phyloP scores from a whole-genome alignment of 768 basidiomycete genomes.

The Mycena rosella region DNA sequence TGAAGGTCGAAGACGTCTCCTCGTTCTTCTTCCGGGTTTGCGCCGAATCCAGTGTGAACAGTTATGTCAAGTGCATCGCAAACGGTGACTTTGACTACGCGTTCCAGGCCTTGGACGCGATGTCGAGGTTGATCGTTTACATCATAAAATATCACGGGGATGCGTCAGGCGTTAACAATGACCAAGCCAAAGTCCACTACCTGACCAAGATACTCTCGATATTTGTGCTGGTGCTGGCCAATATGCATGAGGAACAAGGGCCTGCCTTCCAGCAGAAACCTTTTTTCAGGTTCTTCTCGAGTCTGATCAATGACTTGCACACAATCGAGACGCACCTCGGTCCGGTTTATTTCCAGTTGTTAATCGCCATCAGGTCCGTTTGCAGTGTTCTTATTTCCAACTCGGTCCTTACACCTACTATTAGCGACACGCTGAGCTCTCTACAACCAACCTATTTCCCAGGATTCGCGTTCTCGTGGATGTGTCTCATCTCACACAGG shows the following conservation, averaged over 20 bases:
- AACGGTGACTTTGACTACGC: slow-evolving; percentile 80
- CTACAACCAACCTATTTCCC: slow-evolving; percentile 97
- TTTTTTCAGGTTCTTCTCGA: slow-evolving; percentile 98
- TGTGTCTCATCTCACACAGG: slow-evolving; percentile 95
- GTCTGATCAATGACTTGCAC: slow-evolving; percentile 92
- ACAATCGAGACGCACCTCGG: slow-evolving; percentile 88
- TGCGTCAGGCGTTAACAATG: slow-evolving; percentile 91
- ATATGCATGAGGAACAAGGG: slow-evolving; percentile 95
- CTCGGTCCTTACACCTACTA: slow-evolving; percentile 31
- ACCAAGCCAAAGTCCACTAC: slow-evolving; percentile 96
- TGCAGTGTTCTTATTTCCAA: slow-evolving; percentile 1
- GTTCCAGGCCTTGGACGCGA: slow-evolving; percentile 95
- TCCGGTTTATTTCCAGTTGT: slow-evolving; percentile 88
- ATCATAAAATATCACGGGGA: slow-evolving; percentile 99
- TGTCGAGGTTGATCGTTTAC: slow-evolving; percentile 94
- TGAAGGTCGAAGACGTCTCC: slow-evolving; percentile 95
- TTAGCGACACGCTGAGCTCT: slow-evolving; percentile 94
- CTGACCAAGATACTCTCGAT: slow-evolving; percentile 97
- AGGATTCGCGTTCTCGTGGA: slow-evolving; percentile 98
- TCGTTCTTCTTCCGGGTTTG: slow-evolving; percentile 99
- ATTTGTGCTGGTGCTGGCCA: slow-evolving; percentile 94
- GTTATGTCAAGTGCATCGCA: slow-evolving; percentile 82
- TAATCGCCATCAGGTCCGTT: slow-evolving; percentile 87
- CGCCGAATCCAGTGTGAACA: slow-evolving; percentile 92
- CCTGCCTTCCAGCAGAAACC: slow-evolving; percentile 95